Evolutionary conservation across 306 rosid species (phyloP), one percentile per base, ranked within the genome.

Genomic region (Casuarina equisetifolia): DNA sequence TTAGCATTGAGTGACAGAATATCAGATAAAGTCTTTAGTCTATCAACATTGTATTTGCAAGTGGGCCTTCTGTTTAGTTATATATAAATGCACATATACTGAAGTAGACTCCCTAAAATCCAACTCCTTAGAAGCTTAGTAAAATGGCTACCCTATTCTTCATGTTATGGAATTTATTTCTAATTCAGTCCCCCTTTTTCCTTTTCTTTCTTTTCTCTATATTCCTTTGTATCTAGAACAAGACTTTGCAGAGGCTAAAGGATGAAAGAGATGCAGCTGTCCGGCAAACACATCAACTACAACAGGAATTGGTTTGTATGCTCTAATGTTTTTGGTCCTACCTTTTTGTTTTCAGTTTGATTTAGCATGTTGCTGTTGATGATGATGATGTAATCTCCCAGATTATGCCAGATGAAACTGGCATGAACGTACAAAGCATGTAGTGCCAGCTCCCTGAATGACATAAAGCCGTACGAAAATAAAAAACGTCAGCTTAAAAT

Each of bases 221-320:
- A 79, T 80, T 82, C 51, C 70, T 82, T 73, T 79, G 68, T 43
- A 45, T 83, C 80, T 49, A 84, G 85, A 75, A 62, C 58, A 90
- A 87, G 87, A 72, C 87, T 75, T 49, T 87, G 70, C 91, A 89
- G 67, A 88, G 67, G 52, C 75, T 92, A 84, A 89, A 86, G 85
- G 99, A 90, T 82, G 99, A 95, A 85, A 91, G 89, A 84, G 99
- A 95, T 75, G 80, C 82, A 19, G 91, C 93, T 76, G 81, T 82
- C 53, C 87, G 87, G 80, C 97, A 87, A 81, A 91, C 93, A 12
- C 85, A 86, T 71, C 88, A 85, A 75, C 95, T 95, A 78, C 97
- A 87, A 83, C 96, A 86, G 78, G 97, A 95, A 86, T 84, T 92
- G 97, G 99, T 95, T 66, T 79, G 40, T 77, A 38, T 76, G 78